Evolutionary conservation across 371 early-diverging fungal genomes (phyloP), one percentile per base, ranked within the genome.

Genomic region (Mucor saturninus): DNA sequence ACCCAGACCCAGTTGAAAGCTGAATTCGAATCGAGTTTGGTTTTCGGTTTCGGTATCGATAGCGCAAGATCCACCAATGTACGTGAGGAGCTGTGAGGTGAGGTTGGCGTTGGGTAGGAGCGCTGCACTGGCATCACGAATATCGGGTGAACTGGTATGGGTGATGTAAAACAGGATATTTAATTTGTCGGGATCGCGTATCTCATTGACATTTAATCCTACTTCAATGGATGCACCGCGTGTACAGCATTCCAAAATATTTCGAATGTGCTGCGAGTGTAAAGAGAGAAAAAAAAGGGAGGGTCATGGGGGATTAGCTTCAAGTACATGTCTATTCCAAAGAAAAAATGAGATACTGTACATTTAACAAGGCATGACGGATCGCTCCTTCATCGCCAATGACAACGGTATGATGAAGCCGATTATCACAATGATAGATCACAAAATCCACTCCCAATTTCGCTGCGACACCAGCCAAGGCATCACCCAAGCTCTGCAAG

Each of bases 151-250:
- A 14, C 72, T 67, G 5, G 76, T 72, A 42, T 85, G 83, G 1
- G 67, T 80, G 50, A 87, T 83, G 53, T 83, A 80, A 49, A 87
- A 79, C 8, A 78, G 75, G 42, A 83, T 75, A 21, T 58, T 64
- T 0, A 77, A 59, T 52, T 71, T 75, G 29, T 48, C 15, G 6
- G 52, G 31, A 21, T 43, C 50, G 4, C 56, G 49, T 11, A 51
- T 39, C 15, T 65, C 38, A 13, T 52, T 50, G 5, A 82, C 67
- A 11, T 77, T 73, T 46, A 89, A 60, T 32, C 87, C 86, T 7
- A 89, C 71, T 65, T 89, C 89, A 43, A 89, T 75, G 6, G 77
- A 83, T 10, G 86, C 78, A 29, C 87, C 87, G 10, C 80, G 71
- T 35, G 77, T 79, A 30, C 85, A 85, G 6, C 81, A 78, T 59